A percentile compares a stretch with the other conserved stretches of the same genome.
phyloP scores from a whole-genome alignment of 768 basidiomycete genomes.

The Mycena galericulata region DNA sequence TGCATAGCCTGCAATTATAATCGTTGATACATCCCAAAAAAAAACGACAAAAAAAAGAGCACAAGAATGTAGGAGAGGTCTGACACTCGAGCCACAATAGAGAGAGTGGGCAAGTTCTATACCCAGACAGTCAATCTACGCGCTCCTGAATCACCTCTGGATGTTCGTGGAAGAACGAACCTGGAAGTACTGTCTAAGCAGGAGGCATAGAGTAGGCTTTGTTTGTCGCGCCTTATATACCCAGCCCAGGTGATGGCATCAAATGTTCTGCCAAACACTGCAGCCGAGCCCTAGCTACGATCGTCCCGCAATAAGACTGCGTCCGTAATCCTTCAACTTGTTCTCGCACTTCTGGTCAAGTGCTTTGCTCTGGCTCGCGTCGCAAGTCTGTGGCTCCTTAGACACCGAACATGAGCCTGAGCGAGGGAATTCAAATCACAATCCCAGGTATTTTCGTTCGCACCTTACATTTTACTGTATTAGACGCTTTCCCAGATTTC shows the following conservation, averaged over 20 bases:
- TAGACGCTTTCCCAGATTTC: conserved; percentile 65
- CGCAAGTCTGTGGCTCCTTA: neutral
- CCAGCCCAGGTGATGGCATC: too few species aligned
- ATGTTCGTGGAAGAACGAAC: neutral
- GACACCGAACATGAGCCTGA: conserved; percentile 27
- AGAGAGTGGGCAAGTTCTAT: conserved; percentile 33
- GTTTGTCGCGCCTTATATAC: too few species aligned
- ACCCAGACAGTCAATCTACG: conserved; percentile 27
- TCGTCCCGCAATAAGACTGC: neutral
- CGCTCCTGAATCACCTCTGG: conserved; percentile 28
- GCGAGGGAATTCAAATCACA: conserved; percentile 70
- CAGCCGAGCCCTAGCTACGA: neutral
- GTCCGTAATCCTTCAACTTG: neutral
- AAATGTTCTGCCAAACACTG: too few species aligned
- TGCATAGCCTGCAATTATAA: conserved; percentile 44
- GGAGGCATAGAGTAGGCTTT: neutral
- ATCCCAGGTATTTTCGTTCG: conserved; percentile 61
- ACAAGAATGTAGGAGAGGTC: conserved; percentile 32
- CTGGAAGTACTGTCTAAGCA: conserved; percentile 30
- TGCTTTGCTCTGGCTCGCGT: conserved; percentile 27
- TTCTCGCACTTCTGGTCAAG: conserved; percentile 34
- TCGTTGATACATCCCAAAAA: too few species aligned
- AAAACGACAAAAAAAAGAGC: neutral
- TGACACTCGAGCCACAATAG: conserved; percentile 25
- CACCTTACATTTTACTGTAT: conserved; percentile 2